phyloP scores from a whole-genome alignment of 345 rosid species.

The Cardiospermum halicacabum region DNA sequence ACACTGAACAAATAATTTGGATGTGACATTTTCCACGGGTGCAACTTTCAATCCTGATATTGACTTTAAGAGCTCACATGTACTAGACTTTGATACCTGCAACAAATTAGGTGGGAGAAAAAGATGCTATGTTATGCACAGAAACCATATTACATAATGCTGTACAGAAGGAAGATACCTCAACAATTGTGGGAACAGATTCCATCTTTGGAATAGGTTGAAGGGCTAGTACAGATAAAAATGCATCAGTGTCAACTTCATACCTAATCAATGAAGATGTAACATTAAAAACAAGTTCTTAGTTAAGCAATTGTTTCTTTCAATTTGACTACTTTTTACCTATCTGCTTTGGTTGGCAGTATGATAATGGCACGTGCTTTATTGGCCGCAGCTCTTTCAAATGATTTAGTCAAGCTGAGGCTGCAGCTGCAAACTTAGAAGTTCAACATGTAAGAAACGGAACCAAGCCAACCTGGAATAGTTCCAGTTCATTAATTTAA shows the following conservation, averaged over 20 bases:
- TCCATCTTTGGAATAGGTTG: constrained; percentile 74
- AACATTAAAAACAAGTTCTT: constrained; percentile 23
- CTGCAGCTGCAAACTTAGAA: constrained; percentile 72
- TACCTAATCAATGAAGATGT: constrained; percentile 49
- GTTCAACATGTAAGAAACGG: constrained; percentile 8
- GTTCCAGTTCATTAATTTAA: constrained; percentile 8
- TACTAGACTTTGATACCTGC: constrained; percentile 76
- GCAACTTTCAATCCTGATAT: constrained; percentile 82
- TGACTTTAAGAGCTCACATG: constrained; percentile 83
- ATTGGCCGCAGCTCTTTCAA: constrained; percentile 82
- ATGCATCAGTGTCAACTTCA: constrained; percentile 88
- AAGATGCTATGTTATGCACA: constrained; percentile 9
- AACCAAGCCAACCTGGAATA: constrained; percentile 8
- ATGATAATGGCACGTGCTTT: constrained; percentile 87
- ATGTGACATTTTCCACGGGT: constrained; percentile 83
- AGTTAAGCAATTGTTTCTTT: constrained; percentile 5
- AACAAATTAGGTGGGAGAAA: constrained; percentile 16
- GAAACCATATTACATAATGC: neutral
- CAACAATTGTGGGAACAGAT: constrained; percentile 86
- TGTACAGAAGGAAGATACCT: constrained; percentile 42
- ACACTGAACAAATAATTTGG: constrained; percentile 96
- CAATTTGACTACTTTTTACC: constrained; percentile 42
- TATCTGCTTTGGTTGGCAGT: constrained; percentile 76
- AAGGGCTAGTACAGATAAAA: constrained; percentile 89
- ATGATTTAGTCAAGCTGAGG: constrained; percentile 85